phyloP scores from a whole-genome alignment of 768 basidiomycete species.

The Naganishia randhawae region DNA sequence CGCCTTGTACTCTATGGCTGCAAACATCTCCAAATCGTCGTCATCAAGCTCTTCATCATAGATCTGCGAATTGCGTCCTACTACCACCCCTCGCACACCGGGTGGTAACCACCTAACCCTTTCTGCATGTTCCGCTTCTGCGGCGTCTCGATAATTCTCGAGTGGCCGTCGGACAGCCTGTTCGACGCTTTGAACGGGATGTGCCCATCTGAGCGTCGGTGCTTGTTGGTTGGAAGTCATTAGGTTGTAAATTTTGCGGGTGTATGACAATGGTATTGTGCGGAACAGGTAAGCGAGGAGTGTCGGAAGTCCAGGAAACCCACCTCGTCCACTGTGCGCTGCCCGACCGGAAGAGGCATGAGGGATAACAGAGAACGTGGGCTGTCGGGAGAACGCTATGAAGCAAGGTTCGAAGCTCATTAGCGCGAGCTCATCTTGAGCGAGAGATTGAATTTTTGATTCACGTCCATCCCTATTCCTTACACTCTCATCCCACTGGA shows the following conservation, averaged over 20 bases:
- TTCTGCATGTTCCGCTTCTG: conserved; percentile 19
- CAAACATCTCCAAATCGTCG: conserved; percentile 44
- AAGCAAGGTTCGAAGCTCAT: no score
- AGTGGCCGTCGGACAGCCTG: conserved; percentile 7
- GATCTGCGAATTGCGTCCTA: conserved; percentile 45
- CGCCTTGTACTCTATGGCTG: conserved; percentile 45
- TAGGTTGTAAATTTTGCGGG: not conserved
- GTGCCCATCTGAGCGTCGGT: not conserved
- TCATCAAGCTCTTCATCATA: conserved; percentile 45
- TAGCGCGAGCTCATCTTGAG: no score
- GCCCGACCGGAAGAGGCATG: not conserved
- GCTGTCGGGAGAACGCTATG: not conserved
- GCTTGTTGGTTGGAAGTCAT: not conserved
- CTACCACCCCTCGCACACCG: conserved; percentile 36
- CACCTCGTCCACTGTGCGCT: conserved; percentile 18
- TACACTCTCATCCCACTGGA: not conserved
- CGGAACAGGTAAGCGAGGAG: not conserved
- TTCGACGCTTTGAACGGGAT: not conserved
- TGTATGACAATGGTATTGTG: not conserved
- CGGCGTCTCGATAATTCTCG: conserved; percentile 1
- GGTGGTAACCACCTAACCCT: conserved; percentile 44
- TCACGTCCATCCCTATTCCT: not conserved
- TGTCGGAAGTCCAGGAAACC: not conserved
- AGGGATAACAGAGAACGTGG: conserved; percentile 25
- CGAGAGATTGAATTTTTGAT: not conserved